phyloP scores from a whole-genome alignment of 192 early-diverging fungal species.

The Coemansia sp. region DNA sequence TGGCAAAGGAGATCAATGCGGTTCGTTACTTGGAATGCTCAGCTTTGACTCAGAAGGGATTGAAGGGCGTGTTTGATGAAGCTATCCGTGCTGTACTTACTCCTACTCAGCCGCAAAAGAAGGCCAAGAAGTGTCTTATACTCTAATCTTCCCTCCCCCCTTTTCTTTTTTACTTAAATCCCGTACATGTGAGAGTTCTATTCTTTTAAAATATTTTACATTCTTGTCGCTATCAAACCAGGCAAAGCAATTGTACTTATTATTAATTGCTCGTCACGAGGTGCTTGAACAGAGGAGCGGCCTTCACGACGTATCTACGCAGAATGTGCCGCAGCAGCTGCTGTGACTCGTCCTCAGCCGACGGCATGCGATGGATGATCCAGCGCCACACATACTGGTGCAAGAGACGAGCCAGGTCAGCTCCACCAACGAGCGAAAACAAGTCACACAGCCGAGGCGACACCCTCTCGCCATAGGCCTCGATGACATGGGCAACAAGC shows the following conservation, averaged over 20 bases:
- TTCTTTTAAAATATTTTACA: background rate
- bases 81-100: constrained; percentile 91
- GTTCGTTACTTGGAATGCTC: constrained; percentile 97
- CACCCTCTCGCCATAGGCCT: constrained; percentile 16
- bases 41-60: constrained; percentile 93
- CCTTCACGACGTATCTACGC: constrained; percentile 29
- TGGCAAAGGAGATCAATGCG: constrained; percentile 85
- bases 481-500: constrained; percentile 14
- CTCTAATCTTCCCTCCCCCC: constrained; percentile 51
- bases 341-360: constrained; percentile 35
- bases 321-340: constrained; percentile 27
- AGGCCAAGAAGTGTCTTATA: constrained; percentile 71
- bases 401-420: constrained; percentile 34
- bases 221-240: background rate
- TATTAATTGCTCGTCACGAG: constrained; percentile 5
- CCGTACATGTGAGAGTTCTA: constrained; percentile 3
- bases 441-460: constrained; percentile 9
- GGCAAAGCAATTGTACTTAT: background rate
- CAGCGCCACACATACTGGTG: constrained; percentile 47
- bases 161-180: constrained; percentile 1
- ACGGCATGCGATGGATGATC: constrained; percentile 36
- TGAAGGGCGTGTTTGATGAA: constrained; percentile 99
- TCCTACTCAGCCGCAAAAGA: constrained; percentile 65
- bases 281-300: constrained; percentile 30
- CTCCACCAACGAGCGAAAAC: constrained; percentile 24